A percentile compares a stretch with the other conserved stretches of the same genome.
These are phyloP conservation scores for Leccinum solheimii DNA, from an alignment of 1,284 basidiomycete species.

Conservation along the genomic window DNA sequence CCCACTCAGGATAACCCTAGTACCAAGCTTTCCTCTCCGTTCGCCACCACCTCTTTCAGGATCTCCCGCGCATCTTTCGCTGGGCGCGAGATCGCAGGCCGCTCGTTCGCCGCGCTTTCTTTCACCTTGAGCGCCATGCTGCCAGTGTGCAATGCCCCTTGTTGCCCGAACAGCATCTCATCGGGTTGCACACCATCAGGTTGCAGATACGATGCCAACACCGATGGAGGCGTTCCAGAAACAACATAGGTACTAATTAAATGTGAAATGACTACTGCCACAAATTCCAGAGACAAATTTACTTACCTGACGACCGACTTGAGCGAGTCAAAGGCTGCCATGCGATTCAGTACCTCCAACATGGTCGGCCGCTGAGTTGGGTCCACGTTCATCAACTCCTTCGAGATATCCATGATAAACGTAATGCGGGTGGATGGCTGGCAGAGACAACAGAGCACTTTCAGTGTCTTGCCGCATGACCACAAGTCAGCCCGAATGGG, in stretches of 20 bases:
- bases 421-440: background rate
- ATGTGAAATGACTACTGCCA: no score
- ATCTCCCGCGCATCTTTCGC: conserved; percentile 84
- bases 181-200: conserved; percentile 15
- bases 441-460: background rate
- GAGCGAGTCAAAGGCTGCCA: background rate
- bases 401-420: background rate
- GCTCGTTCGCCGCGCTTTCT: conserved; percentile 70
- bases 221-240: conserved; percentile 61
- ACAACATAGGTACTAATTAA: conserved; percentile 51
- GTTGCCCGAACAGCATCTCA: conserved; percentile 64
- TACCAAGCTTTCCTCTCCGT: conserved; percentile 27
- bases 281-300: no score
- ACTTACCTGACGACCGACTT: background rate
- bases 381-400: background rate
- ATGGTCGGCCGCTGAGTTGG: background rate
- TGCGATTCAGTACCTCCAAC: background rate
- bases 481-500: background rate
- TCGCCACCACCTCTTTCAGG: conserved; percentile 46
- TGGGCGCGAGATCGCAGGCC: conserved; percentile 74
- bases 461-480: no score
- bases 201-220: conserved; percentile 54
- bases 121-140: conserved; percentile 73
- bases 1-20: conserved; percentile 27
- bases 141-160: conserved; percentile 50